phyloP scores from a whole-genome alignment of 305 asterid species.

The Withania somnifera region DNA sequence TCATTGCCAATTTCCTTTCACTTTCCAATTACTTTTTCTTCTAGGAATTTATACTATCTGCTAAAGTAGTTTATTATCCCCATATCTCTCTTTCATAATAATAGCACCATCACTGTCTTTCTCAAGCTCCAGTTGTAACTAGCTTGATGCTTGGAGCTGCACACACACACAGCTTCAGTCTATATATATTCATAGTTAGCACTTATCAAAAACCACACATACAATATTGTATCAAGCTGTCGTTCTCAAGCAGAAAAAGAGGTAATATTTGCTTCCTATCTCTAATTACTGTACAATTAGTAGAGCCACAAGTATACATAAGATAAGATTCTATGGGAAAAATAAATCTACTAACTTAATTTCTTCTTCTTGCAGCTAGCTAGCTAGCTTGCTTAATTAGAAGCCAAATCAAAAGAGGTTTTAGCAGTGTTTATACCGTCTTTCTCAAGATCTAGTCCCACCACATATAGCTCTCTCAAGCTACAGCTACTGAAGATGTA shows the following conservation, averaged over 20 bases:
- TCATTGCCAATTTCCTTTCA: not conserved
- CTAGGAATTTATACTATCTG: not conserved
- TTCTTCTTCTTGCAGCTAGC: not conserved
- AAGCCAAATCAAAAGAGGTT: not conserved
- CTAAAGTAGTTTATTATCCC: too few relatives aligned
- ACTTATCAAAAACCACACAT: not conserved
- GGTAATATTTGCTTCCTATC: not conserved
- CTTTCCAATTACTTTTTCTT: not conserved
- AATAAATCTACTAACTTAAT: not conserved
- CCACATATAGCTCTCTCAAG: not conserved
- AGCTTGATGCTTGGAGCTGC: not conserved
- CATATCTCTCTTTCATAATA: not conserved
- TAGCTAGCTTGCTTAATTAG: not conserved
- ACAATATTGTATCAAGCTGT: not conserved
- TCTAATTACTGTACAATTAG: not conserved
- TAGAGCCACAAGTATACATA: not conserved
- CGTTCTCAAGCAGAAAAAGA: not conserved
- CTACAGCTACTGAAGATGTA: conserved; percentile 15
- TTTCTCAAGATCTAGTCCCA: conserved; percentile 8
- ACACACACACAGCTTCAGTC: not conserved
- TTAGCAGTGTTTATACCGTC: not conserved
- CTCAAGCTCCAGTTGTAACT: not conserved
- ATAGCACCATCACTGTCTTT: not conserved
- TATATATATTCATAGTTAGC: not conserved
- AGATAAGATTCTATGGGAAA: not conserved